Evolutionary conservation across 345 rosid genomes (phyloP).

Genomic region (Salix suchowensis): DNA sequence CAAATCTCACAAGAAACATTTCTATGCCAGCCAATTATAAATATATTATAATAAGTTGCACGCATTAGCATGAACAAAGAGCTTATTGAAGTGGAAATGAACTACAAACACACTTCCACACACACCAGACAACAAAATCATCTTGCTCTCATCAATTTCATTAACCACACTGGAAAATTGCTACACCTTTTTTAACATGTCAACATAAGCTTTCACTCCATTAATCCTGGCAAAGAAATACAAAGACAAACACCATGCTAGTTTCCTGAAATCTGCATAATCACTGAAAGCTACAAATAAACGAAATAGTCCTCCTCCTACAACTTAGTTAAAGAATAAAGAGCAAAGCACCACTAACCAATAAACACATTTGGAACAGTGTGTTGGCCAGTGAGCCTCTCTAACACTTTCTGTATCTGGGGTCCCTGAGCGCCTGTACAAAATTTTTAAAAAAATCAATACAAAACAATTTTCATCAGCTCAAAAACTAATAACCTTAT

Average conservation of each 20-base stretch:
- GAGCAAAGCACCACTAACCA: constrained; percentile 38
- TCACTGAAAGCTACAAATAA: too few species aligned
- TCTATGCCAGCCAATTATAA: too few species aligned
- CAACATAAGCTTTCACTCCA: background rate
- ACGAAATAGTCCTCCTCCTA: too few species aligned
- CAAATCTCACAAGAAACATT: too few species aligned
- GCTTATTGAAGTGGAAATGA: background rate
- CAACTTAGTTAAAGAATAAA: background rate
- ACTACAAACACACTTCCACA: background rate
- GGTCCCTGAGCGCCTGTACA: constrained; percentile 81
- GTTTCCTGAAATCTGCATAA: too few species aligned
- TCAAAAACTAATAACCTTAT: too few species aligned
- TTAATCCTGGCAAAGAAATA: background rate
- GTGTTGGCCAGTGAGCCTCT: constrained; percentile 84
- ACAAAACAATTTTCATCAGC: background rate
- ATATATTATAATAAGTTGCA: too few species aligned
- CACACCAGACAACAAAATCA: background rate
- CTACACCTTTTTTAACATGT: background rate
- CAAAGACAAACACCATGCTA: too few species aligned
- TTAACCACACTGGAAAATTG: background rate
- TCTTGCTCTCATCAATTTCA: background rate
- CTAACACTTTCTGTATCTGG: constrained; percentile 76
- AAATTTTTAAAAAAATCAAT: background rate
- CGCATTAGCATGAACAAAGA: too few species aligned
- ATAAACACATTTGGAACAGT: constrained; percentile 95